Conservation (phyloP, 192 early-diverging fungal species). For the Coemansia sp. region DNA sequence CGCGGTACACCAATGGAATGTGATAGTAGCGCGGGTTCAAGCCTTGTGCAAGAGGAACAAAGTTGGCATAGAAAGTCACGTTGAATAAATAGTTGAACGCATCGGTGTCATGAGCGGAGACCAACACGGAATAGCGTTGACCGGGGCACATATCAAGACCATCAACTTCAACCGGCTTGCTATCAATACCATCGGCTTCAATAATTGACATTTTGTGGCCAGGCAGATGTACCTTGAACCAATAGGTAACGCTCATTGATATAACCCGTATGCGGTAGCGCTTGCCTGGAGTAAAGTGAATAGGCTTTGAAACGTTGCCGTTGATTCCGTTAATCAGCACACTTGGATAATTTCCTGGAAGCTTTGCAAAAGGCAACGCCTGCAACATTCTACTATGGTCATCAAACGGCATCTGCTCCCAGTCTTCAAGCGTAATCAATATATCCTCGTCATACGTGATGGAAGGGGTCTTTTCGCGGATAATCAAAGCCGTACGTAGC, state of each 20-base stretch:
- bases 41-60: slow-evolving; percentile 44
- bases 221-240: slow-evolving; percentile 71
- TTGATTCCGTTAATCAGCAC: slow-evolving; percentile 30
- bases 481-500: slow-evolving; percentile 65
- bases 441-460: slow-evolving; percentile 66
- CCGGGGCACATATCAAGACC: slow-evolving; percentile 62
- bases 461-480: slow-evolving; percentile 50
- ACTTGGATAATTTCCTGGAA: background rate
- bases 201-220: slow-evolving; percentile 74
- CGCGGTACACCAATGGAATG: slow-evolving; percentile 58
- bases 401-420: slow-evolving; percentile 50
- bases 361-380: slow-evolving; percentile 51
- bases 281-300: slow-evolving; percentile 68
- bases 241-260: slow-evolving; percentile 66
- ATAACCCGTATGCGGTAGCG: slow-evolving; percentile 78
- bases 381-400: slow-evolving; percentile 50
- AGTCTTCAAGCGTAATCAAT: slow-evolving; percentile 63
- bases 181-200: slow-evolving; percentile 73
- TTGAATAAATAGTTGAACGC: slow-evolving; percentile 67
- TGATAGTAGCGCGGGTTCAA: slow-evolving; percentile 53
- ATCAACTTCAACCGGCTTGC: slow-evolving; percentile 53
- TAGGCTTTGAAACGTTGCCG: slow-evolving; percentile 50
- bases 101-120: slow-evolving; percentile 60
- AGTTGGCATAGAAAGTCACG: slow-evolving; percentile 55
- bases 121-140: slow-evolving; percentile 76